Conservation (phyloP, 1,284 basidiomycete species). For the Irpex rosettiformis region DNA sequence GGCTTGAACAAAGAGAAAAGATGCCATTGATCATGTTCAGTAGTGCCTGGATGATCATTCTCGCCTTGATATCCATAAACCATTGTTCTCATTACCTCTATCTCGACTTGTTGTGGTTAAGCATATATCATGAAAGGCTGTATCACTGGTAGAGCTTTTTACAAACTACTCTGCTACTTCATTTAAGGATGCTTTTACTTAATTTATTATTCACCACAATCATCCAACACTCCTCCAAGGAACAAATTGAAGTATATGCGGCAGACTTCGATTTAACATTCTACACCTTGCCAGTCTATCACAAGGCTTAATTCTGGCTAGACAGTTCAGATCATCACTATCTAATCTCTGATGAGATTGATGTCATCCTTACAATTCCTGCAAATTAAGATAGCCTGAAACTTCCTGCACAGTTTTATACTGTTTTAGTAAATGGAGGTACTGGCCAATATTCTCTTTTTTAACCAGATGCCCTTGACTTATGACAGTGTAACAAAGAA, state of each 20-base stretch:
- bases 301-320: slow-evolving; percentile 7
- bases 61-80: slow-evolving; percentile 11
- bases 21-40: slow-evolving; percentile 3
- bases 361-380: too few relatives aligned
- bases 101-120: slow-evolving; percentile 20
- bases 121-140: slow-evolving; percentile 20
- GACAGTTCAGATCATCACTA: background rate
- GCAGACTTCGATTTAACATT: slow-evolving; percentile 1
- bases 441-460: too few relatives aligned
- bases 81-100: background rate
- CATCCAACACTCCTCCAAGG: background rate
- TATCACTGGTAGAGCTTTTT: slow-evolving; percentile 17
- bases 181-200: slow-evolving; percentile 18
- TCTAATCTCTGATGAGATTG: too few relatives aligned
- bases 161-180: slow-evolving; percentile 23
- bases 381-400: too few relatives aligned
- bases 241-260: background rate
- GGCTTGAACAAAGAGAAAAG: slow-evolving; percentile 30
- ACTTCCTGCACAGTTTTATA: too few relatives aligned
- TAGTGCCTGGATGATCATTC: slow-evolving; percentile 19
- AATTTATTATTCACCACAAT: slow-evolving; percentile 9
- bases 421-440: too few relatives aligned
- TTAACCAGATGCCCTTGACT: too few relatives aligned
- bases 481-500: too few relatives aligned
- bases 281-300: slow-evolving; percentile 12